A percentile compares a stretch with the other conserved stretches of the same genome.
Evolutionary conservation across 148 eudicot genomes (phyloP).

Genomic region (Rhododendron ferrugineum): DNA sequence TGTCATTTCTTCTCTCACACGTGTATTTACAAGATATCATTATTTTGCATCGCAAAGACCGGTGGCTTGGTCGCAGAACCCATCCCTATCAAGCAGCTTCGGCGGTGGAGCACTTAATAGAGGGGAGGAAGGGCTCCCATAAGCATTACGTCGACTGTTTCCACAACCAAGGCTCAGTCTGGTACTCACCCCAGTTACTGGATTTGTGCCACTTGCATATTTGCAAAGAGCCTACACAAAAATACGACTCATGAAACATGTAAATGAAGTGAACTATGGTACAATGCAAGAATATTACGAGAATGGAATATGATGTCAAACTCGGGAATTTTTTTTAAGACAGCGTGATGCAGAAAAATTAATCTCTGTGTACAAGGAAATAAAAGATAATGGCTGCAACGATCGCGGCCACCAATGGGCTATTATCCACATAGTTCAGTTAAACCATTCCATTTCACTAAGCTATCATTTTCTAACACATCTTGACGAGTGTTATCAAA

Average conservation of each 20-base stretch:
- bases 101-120: conserved; percentile 91
- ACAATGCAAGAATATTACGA: background rate
- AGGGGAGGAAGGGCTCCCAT: conserved; percentile 90
- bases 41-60: conserved; percentile 87
- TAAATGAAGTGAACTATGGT: background rate
- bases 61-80: conserved; percentile 66
- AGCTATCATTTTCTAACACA: background rate
- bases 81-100: conserved; percentile 79
- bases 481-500: background rate
- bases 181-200: conserved; percentile 82
- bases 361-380: background rate
- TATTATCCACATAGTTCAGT: background rate
- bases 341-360: background rate
- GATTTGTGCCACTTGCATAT: conserved; percentile 89
- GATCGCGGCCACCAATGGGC: background rate
- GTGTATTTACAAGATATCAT: background rate
- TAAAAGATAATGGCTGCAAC: background rate
- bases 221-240: conserved; percentile 78
- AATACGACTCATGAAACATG: background rate
- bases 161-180: conserved; percentile 94
- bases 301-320: background rate
- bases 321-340: background rate
- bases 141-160: conserved; percentile 77
- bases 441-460: background rate
- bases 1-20: background rate